A percentile compares a stretch with the other conserved stretches of the same genome.
These are phyloP conservation scores for Taphrina wiesneri DNA, from an alignment of 1,139 yeast genomes.

Conservation along the genomic window DNA sequence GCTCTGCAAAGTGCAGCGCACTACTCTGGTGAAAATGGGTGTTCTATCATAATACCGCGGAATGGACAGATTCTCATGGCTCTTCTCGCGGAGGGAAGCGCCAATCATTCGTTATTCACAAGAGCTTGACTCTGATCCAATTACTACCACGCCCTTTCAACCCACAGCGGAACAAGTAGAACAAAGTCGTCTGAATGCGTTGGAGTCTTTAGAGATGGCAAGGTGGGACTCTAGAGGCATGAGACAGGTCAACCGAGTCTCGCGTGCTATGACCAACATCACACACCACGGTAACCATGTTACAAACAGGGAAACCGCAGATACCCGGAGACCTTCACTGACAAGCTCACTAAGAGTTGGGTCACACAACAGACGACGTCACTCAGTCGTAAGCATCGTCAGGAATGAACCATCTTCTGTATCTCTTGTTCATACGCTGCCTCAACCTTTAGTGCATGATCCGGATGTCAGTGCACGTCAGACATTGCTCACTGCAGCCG, in stretches of 20 bases:
- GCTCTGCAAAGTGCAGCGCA: neutral
- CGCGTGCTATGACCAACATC: neutral
- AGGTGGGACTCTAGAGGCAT: constrained; percentile 2
- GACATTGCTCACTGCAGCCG: neutral
- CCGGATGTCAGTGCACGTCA: neutral
- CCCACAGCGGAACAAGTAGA: constrained; percentile 17
- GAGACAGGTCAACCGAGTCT: neutral
- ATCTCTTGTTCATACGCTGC: neutral
- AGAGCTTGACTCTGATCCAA: neutral
- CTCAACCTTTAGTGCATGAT: neutral
- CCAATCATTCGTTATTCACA: neutral
- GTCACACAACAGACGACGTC: neutral
- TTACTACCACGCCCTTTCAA: neutral
- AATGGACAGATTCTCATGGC: neutral
- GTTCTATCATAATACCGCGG: neutral
- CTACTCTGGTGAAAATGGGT: no score
- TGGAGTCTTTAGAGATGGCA: constrained; percentile 18
- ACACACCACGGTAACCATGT: neutral
- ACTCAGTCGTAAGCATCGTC: neutral
- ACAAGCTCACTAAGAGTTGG: neutral
- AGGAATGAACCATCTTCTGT: neutral
- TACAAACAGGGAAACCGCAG: neutral
- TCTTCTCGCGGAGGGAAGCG: neutral
- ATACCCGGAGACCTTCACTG: neutral
- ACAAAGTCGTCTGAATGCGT: constrained; percentile 18